Evolutionary conservation across 2,329 filamentous ascomycete genomes (phyloP), one percentile per base, ranked within the genome.

Genomic region (Diaporthe citriasiana): DNA sequence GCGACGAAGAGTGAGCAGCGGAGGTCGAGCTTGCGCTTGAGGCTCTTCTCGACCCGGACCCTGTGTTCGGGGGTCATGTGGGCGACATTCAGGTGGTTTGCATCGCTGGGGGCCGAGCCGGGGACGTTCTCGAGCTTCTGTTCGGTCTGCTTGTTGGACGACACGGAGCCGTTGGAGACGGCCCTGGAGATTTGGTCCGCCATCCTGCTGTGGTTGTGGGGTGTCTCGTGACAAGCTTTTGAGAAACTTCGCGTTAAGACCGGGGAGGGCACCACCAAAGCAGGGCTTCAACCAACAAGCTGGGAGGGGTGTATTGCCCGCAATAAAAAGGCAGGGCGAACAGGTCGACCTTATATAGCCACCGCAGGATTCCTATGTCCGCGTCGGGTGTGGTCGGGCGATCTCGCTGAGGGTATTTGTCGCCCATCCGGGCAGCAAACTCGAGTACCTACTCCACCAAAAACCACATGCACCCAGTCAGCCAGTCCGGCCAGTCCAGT

Each of bases 1-100:
- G 94, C 81, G 63, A 95, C 89, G 73, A 95, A 89, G 77, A 93
- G 89, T 85, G 81, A 92, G 84, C 81, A 95, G 74, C 93, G 88
- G 27, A 87, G 78, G 79, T 95, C 93, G 71, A 95, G 91, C 83
- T 94, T 95, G 77, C 91, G 88, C 81, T 91, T 88, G 78, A 95
- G 83, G 47, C 85, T 87, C 81, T 88, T 89, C 82, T 95, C 93
- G n/a, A 92, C 87, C 19, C 80, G 79, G 0, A 80, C 79, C 17
- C 91, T 88, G 74, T 90, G 87, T 53, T 87, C 88, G 0, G 86
- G 83, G 4, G 63, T 75, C 73, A 75, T 74, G 38, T 71, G 59
- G 5, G 72, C 72, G 70, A 50, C 69, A 22, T 71, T 74, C n/a
- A 72, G 53, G 30, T 66, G 55, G 50, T 7, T n/a, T 15, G 56